Evolutionary conservation across 768 basidiomycete genomes (phyloP).

Genomic region (Strobilomyces confusus): DNA sequence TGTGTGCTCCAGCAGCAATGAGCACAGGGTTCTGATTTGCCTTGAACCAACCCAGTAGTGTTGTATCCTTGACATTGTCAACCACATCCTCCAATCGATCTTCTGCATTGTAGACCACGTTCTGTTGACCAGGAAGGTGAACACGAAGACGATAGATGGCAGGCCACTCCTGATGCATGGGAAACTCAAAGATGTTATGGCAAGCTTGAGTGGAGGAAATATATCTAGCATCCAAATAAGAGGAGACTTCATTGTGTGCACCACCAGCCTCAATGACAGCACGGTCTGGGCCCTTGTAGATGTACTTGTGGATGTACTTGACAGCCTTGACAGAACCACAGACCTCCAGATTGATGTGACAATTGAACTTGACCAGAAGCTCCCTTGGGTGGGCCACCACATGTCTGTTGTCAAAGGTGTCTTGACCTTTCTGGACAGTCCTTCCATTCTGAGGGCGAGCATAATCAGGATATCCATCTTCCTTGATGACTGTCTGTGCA

Average conservation of each 20-base stretch:
- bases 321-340: slow-evolving; percentile 16
- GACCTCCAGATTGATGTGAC: slow-evolving; percentile 10
- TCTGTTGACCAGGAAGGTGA: background rate
- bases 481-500: slow-evolving; percentile 31
- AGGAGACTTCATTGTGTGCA: background rate
- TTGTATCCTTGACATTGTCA: background rate
- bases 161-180: background rate
- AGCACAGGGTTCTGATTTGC: background rate
- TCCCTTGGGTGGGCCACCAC: slow-evolving; percentile 41
- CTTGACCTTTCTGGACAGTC: slow-evolving; percentile 13
- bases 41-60: background rate
- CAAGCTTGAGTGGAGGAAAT: background rate
- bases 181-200: background rate
- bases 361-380: slow-evolving; percentile 34
- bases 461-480: slow-evolving; percentile 41
- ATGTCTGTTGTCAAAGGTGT: slow-evolving; percentile 34
- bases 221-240: background rate
- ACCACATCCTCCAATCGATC: background rate
- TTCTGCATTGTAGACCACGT: background rate
- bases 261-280: background rate
- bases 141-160: background rate
- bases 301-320: slow-evolving; percentile 36
- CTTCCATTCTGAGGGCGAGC: slow-evolving; percentile 33
- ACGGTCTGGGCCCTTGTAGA: slow-evolving; percentile 42
- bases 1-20: background rate